Evolutionary conservation across 495 filamentous ascomycete genomes (phyloP).

Genomic region (Lepraria neglecta): DNA sequence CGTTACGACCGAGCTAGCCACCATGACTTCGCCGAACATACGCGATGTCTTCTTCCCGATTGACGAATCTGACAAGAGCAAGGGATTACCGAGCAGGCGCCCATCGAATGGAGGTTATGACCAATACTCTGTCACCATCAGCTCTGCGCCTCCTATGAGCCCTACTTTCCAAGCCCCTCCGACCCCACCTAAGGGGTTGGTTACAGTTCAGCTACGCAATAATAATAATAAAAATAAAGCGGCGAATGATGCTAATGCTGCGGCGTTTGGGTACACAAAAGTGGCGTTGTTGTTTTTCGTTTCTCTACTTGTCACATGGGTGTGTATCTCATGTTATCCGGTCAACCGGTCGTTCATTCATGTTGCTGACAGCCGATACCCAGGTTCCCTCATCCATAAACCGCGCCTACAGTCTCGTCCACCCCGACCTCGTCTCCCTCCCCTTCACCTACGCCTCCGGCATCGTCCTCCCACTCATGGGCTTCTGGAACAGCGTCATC

Average conservation of each 20-base stretch:
- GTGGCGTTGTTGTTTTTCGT: conserved; percentile 79
- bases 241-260: conserved; percentile 32
- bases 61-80: background rate
- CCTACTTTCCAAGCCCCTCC: conserved; percentile 1
- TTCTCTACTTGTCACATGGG: conserved; percentile 77
- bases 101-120: conserved; percentile 11
- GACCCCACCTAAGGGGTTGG: background rate
- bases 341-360: background rate
- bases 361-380: background rate
- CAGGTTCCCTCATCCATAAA: conserved; percentile 74
- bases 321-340: conserved; percentile 23
- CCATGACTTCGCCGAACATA: background rate
- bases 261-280: conserved; percentile 71
- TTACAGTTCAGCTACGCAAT: background rate
- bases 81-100: background rate
- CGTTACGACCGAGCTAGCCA: conserved; percentile 20
- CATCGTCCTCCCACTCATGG: conserved; percentile 74
- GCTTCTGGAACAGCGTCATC: conserved; percentile 86
- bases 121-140: conserved; percentile 23
- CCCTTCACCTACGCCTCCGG: conserved; percentile 62
- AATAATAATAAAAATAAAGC: conserved; percentile 6
- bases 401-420: conserved; percentile 61
- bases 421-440: conserved; percentile 47
- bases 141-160: conserved; percentile 12
- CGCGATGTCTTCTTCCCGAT: background rate